Percentiles rank a stretch among this genome's conserved stretches.
phyloP scores from a whole-genome alignment of 495 filamentous ascomycete genomes.

The Penicillium roqueforti region DNA sequence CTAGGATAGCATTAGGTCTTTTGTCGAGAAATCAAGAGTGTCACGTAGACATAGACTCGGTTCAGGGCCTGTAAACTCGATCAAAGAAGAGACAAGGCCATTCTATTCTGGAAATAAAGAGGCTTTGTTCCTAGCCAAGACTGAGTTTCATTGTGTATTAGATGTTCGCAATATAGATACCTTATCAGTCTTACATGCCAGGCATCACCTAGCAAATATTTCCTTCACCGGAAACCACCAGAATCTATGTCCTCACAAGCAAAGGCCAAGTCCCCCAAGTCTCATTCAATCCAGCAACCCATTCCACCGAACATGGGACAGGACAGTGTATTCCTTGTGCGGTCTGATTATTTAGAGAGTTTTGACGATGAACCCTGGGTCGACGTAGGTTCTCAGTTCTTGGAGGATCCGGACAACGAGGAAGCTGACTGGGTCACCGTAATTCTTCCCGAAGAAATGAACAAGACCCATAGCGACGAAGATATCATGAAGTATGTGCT shows the following conservation, averaged over 20 bases:
- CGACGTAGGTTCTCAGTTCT: background rate
- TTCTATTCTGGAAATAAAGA: background rate
- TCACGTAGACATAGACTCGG: background rate
- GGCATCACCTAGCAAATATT: background rate
- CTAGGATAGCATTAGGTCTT: too few species aligned
- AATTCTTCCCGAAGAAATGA: background rate
- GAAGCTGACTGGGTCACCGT: background rate
- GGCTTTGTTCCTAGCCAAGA: background rate
- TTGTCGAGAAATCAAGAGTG: background rate
- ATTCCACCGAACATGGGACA: background rate
- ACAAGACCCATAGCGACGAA: background rate
- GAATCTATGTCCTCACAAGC: background rate
- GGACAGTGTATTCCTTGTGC: background rate
- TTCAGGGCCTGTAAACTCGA: background rate
- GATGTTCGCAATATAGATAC: background rate
- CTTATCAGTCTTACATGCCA: background rate
- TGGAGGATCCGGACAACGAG: background rate
- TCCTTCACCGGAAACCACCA: background rate
- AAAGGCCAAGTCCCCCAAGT: background rate
- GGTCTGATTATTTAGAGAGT: background rate
- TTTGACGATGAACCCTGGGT: background rate
- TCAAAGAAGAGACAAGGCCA: background rate
- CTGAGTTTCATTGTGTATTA: background rate
- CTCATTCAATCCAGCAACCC: background rate
- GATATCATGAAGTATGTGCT: background rate